Evolutionary conservation across 345 rosid genomes (phyloP).

Genomic region (Schrenkiella parvula): DNA sequence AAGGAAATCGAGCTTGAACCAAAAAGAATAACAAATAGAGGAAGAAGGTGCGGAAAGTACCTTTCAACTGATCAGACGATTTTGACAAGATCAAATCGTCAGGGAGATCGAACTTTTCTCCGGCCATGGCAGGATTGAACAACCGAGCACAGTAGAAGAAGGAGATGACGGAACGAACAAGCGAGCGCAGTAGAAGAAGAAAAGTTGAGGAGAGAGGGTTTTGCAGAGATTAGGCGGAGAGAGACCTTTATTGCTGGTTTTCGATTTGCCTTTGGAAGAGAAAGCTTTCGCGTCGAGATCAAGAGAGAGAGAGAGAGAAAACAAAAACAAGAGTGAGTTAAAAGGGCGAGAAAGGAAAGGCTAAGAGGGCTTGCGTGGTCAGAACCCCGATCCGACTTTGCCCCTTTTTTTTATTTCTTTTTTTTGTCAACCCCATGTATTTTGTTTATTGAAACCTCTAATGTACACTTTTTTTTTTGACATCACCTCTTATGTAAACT

Average conservation of each 20-base stretch:
- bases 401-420: background rate
- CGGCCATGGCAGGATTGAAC: slow-evolving; percentile 49
- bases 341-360: slow-evolving; percentile 10
- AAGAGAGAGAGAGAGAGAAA: slow-evolving; percentile 4
- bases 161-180: background rate
- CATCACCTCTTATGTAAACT: too few species aligned
- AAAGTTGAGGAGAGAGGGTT: background rate
- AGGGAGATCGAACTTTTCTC: slow-evolving; percentile 74
- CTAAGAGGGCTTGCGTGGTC: slow-evolving; percentile 18
- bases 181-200: background rate
- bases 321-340: slow-evolving; percentile 8
- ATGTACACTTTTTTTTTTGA: too few species aligned
- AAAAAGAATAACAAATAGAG: background rate
- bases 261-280: slow-evolving; percentile 28
- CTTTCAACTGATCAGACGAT: slow-evolving; percentile 59
- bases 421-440: background rate
- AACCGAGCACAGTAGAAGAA: background rate
- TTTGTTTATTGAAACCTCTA: background rate
- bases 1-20: background rate
- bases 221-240: slow-evolving; percentile 21
- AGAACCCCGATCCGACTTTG: background rate
- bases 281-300: slow-evolving; percentile 15
- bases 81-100: slow-evolving; percentile 71
- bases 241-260: slow-evolving; percentile 12
- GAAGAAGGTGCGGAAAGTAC: slow-evolving; percentile 24